These are phyloP conservation scores for Verticillium zaregamsianum DNA, from an alignment of 2,329 filamentous ascomycete genomes.

Conservation along the genomic window DNA sequence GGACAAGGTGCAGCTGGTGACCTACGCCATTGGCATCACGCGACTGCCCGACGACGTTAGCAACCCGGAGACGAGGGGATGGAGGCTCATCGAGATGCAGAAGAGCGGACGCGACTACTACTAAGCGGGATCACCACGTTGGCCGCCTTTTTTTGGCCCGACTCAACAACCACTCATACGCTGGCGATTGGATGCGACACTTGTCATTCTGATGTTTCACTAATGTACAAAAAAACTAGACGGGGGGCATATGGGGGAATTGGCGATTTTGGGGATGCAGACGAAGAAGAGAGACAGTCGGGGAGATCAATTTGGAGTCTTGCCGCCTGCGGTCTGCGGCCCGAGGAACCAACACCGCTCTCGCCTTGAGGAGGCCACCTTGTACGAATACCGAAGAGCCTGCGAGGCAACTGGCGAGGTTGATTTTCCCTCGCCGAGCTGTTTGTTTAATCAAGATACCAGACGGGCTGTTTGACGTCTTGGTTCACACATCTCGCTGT, in stretches of 20 bases:
- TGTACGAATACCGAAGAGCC: slow-evolving; percentile 2
- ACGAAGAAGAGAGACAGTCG: slow-evolving; percentile 6
- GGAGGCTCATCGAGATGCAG: slow-evolving; percentile 97
- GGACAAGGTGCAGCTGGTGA: slow-evolving; percentile 96
- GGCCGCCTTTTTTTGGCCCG: not conserved
- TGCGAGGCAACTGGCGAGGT: not conserved
- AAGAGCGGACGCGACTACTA: slow-evolving; percentile 92
- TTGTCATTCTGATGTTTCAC: slow-evolving; percentile 9
- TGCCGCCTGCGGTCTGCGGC: not conserved
- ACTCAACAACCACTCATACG: not conserved
- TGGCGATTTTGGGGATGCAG: slow-evolving; percentile 7
- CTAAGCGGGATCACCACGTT: slow-evolving; percentile 26
- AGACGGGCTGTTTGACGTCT: not conserved
- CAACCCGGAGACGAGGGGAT: slow-evolving; percentile 94
- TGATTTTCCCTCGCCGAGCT: not conserved
- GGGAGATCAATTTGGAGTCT: not conserved
- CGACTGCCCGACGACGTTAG: slow-evolving; percentile 90
- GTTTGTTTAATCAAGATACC: not conserved
- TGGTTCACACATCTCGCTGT: not conserved
- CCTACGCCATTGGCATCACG: slow-evolving; percentile 95
- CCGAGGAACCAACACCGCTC: slow-evolving; percentile 3
- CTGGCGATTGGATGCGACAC: not conserved
- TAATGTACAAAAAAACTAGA: slow-evolving; percentile 14
- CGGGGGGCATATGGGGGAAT: slow-evolving; percentile 9
- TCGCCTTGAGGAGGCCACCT: not conserved